Evolutionary conservation across 768 basidiomycete genomes (phyloP).

Genomic region (Paxillus ammoniavirescens): DNA sequence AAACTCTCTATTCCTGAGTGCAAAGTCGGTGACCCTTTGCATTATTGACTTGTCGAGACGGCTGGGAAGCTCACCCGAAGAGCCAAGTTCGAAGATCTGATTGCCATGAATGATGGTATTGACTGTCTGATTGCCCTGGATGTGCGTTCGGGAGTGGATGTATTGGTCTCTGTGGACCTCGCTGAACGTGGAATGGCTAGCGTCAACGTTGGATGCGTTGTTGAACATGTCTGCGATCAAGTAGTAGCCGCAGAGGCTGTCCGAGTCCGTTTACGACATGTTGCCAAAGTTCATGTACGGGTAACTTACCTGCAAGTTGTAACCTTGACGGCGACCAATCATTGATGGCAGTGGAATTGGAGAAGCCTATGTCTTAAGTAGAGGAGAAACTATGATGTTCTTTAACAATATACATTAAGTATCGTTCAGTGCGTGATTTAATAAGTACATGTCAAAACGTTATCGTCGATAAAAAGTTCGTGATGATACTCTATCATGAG

Average conservation of each 20-base stretch:
- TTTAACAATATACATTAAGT: neutral
- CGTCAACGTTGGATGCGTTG: slow-evolving; percentile 17
- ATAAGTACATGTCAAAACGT: neutral
- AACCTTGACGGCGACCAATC: too few species aligned
- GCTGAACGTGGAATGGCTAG: slow-evolving; percentile 20
- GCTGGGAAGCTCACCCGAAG: slow-evolving; percentile 5
- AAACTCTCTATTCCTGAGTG: slow-evolving; percentile 15
- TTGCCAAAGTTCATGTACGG: too few species aligned
- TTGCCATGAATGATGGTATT: slow-evolving; percentile 20
- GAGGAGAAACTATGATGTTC: neutral
- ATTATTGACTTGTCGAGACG: neutral
- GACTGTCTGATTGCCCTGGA: slow-evolving; percentile 13
- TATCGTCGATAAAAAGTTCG: slow-evolving; percentile 1
- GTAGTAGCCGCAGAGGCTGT: too few species aligned
- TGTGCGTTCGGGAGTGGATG: slow-evolving; percentile 4
- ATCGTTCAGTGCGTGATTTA: neutral
- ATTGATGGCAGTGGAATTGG: too few species aligned
- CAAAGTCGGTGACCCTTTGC: neutral
- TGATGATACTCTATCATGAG: neutral
- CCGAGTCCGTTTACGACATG: too few species aligned
- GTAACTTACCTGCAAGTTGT: too few species aligned
- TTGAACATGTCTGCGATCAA: slow-evolving; percentile 13
- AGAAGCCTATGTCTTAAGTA: too few species aligned
- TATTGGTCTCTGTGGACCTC: slow-evolving; percentile 19
- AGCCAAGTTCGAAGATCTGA: slow-evolving; percentile 12